A percentile compares a stretch with the other conserved stretches of the same genome.
Conservation (phyloP, 2,329 filamentous ascomycete species). For the Penicillium corylophilum region DNA sequence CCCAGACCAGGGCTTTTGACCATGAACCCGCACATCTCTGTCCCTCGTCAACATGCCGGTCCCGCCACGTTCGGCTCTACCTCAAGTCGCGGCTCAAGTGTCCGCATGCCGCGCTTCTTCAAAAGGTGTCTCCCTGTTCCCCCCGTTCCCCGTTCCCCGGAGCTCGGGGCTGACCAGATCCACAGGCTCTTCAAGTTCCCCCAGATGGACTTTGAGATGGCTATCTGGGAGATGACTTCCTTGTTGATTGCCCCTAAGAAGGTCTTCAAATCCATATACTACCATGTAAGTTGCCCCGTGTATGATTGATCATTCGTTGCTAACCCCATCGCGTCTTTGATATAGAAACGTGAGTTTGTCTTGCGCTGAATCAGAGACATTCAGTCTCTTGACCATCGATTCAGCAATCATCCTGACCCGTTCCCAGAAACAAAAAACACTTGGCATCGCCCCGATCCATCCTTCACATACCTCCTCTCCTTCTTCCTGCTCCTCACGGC, state of each 20-base stretch:
- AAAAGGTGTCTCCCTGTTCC: constrained; percentile 49
- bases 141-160: neutral
- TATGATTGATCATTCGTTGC: neutral
- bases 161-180: constrained; percentile 7
- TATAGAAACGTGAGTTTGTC: constrained; percentile 41
- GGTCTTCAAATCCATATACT: constrained; percentile 69
- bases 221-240: constrained; percentile 70
- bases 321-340: neutral
- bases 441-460: constrained; percentile 68
- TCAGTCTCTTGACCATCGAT: neutral
- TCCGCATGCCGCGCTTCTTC: constrained; percentile 67
- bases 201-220: constrained; percentile 73
- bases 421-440: constrained; percentile 65
- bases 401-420: too few relatives aligned
- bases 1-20: constrained; percentile 17
- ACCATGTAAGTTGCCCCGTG: constrained; percentile 54
- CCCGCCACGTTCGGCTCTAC: constrained; percentile 55
- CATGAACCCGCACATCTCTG: constrained; percentile 62
- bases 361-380: neutral
- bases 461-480: constrained; percentile 67
- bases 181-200: constrained; percentile 66
- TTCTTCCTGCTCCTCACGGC: constrained; percentile 61
- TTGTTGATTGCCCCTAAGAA: constrained; percentile 68
- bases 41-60: constrained; percentile 58
- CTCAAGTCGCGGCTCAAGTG: constrained; percentile 51